A percentile compares a stretch with the other conserved stretches of the same genome.
Conservation (phyloP, 2,329 filamentous ascomycete species). For the Hypomyces perniciosus region DNA sequence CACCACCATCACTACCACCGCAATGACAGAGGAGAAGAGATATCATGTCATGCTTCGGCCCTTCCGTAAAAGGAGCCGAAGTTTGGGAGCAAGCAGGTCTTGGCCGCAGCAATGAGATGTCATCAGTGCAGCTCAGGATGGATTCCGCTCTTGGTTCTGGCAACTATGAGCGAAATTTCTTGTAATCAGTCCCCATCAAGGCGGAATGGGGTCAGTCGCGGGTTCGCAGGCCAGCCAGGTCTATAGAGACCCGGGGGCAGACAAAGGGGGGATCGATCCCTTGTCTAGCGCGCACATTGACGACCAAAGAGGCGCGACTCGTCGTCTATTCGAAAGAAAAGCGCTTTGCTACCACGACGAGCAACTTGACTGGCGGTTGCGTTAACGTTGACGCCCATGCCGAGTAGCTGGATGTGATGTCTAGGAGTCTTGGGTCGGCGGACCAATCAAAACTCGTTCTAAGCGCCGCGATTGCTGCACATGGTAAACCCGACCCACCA, state of each 20-base stretch:
- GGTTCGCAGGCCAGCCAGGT: background rate
- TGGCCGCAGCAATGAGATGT: conserved; percentile 15
- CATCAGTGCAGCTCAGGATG: conserved; percentile 9
- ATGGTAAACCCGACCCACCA: conserved; percentile 22
- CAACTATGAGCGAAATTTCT: background rate
- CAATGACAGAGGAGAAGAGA: background rate
- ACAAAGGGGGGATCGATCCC: background rate
- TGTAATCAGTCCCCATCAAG: background rate
- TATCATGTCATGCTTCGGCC: conserved; percentile 9
- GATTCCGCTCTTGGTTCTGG: background rate
- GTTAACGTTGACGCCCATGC: conserved; percentile 11
- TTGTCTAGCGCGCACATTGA: conserved; percentile 6
- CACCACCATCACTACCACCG: background rate
- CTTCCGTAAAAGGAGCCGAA: conserved; percentile 8
- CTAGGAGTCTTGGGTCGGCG: conserved; percentile 12
- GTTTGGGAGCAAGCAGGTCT: conserved; percentile 4
- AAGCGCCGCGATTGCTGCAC: conserved; percentile 26
- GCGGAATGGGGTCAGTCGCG: background rate
- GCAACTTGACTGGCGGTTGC: conserved; percentile 7
- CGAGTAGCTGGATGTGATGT: conserved; percentile 19
- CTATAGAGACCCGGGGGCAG: background rate
- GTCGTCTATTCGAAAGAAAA: conserved; percentile 1
- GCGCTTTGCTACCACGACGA: conserved; percentile 3
- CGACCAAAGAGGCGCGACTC: background rate
- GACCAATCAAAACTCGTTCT: conserved; percentile 23